These are phyloP conservation scores for Globisporangium orthogonon DNA, from an alignment of 352 stramenopile species.

Conservation along the genomic window DNA sequence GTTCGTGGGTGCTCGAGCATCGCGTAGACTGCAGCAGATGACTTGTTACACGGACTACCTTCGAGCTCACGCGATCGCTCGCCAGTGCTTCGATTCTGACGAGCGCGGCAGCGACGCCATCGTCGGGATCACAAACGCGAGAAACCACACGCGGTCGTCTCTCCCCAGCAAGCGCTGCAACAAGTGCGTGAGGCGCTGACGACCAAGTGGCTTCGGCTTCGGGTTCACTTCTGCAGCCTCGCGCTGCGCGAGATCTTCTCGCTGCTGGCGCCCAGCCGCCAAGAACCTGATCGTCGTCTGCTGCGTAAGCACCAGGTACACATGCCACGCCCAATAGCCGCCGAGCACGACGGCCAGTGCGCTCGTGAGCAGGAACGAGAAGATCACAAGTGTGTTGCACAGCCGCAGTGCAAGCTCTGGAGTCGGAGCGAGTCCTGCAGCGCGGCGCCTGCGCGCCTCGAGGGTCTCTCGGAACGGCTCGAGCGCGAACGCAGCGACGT, in stretches of 20 bases:
- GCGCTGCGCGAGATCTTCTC: background rate
- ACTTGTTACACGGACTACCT: no score
- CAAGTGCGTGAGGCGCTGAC: background rate
- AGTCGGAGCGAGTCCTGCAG: constrained; percentile 14
- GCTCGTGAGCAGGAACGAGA: constrained; percentile 32
- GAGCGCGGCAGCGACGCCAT: background rate
- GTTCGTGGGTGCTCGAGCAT: no score
- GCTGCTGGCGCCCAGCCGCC: no score
- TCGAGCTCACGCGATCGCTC: no score
- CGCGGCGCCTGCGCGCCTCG: background rate
- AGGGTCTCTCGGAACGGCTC: constrained; percentile 20
- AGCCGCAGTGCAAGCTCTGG: constrained; percentile 13
- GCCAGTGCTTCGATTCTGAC: no score
- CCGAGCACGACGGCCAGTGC: constrained; percentile 25
- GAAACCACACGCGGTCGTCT: background rate
- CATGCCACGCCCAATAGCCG: constrained; percentile 34
- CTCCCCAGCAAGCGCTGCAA: background rate
- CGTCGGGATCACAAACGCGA: background rate
- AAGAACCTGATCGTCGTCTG: background rate
- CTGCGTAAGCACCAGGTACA: constrained; percentile 36
- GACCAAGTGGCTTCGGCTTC: no score
- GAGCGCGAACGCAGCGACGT: constrained; percentile 28
- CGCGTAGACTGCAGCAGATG: no score
- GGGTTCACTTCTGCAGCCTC: no score
- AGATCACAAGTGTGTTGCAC: constrained; percentile 22